A percentile compares a stretch with the other conserved stretches of the same genome.
Conservation (phyloP, 208 protist genomes). For the Trypanosoma avium region DNA sequence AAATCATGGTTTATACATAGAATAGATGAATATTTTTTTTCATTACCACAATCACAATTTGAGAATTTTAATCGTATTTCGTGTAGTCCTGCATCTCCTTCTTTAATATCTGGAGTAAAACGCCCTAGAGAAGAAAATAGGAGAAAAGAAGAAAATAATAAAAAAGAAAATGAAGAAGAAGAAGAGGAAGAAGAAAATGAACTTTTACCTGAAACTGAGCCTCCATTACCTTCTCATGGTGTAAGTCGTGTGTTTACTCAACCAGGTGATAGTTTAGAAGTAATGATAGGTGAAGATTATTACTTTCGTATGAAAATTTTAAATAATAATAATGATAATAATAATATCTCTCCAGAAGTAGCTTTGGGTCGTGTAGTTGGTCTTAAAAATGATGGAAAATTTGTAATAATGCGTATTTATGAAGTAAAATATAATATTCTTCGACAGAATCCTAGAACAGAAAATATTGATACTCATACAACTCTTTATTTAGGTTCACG, state of each 20-base stretch:
- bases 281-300: constrained; percentile 61
- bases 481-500: constrained; percentile 36
- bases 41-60: not conserved
- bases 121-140: not conserved
- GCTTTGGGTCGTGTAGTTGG: constrained; percentile 49
- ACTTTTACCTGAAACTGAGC: not conserved
- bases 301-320: constrained; percentile 38
- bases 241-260: not conserved
- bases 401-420: constrained; percentile 54
- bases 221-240: not conserved
- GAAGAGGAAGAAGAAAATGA: not conserved
- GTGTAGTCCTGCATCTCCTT: not conserved
- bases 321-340: not conserved
- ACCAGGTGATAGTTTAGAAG: not conserved
- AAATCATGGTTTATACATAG: constrained; percentile 34
- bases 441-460: constrained; percentile 42
- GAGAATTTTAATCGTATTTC: not conserved
- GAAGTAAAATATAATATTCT: constrained; percentile 35
- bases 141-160: not conserved
- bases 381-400: constrained; percentile 4
- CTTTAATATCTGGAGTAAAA: not conserved
- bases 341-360: constrained; percentile 3
- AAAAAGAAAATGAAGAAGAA: not conserved
- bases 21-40: constrained; percentile 11
- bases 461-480: constrained; percentile 47